Evolutionary conservation across 495 filamentous ascomycete genomes (phyloP), one percentile per base, ranked within the genome.

Genomic region (Penicillium fimorum): DNA sequence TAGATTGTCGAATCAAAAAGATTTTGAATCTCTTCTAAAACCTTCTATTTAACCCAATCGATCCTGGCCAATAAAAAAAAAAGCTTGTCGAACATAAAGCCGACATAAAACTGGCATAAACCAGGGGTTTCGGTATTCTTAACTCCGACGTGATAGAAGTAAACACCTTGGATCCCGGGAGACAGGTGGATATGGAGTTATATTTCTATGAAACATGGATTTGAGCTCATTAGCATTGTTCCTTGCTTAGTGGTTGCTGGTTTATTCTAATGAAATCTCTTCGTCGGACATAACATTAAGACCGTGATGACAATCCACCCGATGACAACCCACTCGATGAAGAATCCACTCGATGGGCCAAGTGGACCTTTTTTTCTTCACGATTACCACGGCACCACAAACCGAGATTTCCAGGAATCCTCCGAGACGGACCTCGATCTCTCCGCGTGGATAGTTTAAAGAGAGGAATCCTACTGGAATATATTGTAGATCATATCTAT

Each of bases 261-360:
- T n/a, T 8, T n/a, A 38, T 38, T 38, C 2, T 2, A 13, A 10
- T 33, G 4, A 33, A 52, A 33, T 33, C 17, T 33, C 50, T 44
- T 53, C 50, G 9, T 27, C 59, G 60, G 60, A 59, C 12, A 62
- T 62, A 55, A 56, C 35, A 15, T 52, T 56, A 62, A 62, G 35
- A 33, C 60, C 60, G 60, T 45, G 60, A 59, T 62, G 56, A 62
- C 56, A 47, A 18, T 30, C 42, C 46, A 59, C 42, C 46, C 30
- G 17, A 38, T 51, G 50, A 62, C 47, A 47, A 18, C 18, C 42
- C 46, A 59, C 35, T 50, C 32, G 13, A 40, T 27, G 25, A 27
- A 27, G 25, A 27, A 27, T 27, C 25, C 3, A 27, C 25, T 27
- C 25, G 6, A 27, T 42, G 60, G 60, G 50, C 47, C 47, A 25